Evolutionary conservation across 192 early-diverging fungal species (phyloP).

Genomic region (Podila epicladia): DNA sequence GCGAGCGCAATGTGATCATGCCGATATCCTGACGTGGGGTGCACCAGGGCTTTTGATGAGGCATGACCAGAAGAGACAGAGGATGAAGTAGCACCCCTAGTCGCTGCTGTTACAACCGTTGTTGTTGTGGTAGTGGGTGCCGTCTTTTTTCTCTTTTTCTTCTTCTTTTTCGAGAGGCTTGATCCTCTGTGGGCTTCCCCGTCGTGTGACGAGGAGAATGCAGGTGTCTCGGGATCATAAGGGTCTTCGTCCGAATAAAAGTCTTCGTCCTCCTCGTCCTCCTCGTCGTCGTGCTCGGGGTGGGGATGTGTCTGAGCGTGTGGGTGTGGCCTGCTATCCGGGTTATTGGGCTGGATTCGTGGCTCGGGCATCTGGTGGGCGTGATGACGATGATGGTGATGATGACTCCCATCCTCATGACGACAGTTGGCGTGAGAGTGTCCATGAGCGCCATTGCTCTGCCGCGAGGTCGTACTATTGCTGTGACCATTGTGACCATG

Average conservation of each 20-base stretch:
- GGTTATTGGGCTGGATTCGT: conserved; percentile 6
- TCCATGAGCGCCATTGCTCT: neutral
- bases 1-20: conserved; percentile 29
- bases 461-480: conserved; percentile 4
- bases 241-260: conserved; percentile 58
- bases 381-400: conserved; percentile 35
- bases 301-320: neutral
- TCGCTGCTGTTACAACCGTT: conserved; percentile 6
- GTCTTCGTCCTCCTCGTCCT: conserved; percentile 54
- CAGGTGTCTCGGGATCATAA: conserved; percentile 56
- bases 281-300: conserved; percentile 38
- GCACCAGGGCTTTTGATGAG: conserved; percentile 23
- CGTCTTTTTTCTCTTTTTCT: conserved; percentile 64
- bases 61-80: conserved; percentile 13
- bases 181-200: conserved; percentile 12
- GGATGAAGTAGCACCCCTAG: conserved; percentile 22
- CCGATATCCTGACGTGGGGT: conserved; percentile 23
- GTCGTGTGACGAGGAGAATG: conserved; percentile 26
- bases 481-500: neutral
- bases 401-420: conserved; percentile 26
- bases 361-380: conserved; percentile 26
- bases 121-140: conserved; percentile 4
- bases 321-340: neutral
- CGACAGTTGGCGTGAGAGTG: conserved; percentile 32
- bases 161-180: conserved; percentile 55